A percentile compares a stretch with the other conserved stretches of the same genome.
Evolutionary conservation across 108 stramenopile species (phyloP).

Genomic region (Fragilariopsis cylindrus): DNA sequence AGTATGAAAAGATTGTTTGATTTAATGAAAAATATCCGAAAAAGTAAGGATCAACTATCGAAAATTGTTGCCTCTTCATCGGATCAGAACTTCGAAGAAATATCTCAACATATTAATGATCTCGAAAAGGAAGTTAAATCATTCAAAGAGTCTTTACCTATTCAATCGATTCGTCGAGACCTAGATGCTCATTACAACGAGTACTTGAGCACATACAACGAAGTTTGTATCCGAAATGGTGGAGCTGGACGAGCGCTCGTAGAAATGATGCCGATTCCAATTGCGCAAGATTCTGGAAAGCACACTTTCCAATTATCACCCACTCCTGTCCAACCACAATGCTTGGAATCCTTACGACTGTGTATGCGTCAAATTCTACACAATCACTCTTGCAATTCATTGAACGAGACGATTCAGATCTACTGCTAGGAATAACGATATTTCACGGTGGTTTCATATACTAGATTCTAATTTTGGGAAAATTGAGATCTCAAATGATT

Average conservation of each 20-base stretch:
- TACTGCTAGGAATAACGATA: conserved; percentile 28
- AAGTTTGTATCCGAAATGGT: conserved; percentile 40
- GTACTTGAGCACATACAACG: conserved; percentile 38
- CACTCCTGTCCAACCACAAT: conserved; percentile 17
- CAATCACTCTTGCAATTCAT: conserved; percentile 27
- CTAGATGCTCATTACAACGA: conserved; percentile 58
- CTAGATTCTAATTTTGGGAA: conserved; percentile 7
- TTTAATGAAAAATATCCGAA: conserved; percentile 45
- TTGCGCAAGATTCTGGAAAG: conserved; percentile 31
- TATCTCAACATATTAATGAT: conserved; percentile 27
- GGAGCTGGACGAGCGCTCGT: conserved; percentile 60
- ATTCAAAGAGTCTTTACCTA: conserved; percentile 41
- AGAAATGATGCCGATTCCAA: conserved; percentile 59
- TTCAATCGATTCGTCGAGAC: conserved; percentile 54
- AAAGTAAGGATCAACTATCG: conserved; percentile 19
- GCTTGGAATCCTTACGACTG: background rate
- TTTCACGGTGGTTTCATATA: conserved; percentile 21
- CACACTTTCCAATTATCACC: conserved; percentile 40
- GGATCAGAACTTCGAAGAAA: conserved; percentile 26
- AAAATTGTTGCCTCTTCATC: conserved; percentile 5
- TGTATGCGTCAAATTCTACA: conserved; percentile 30
- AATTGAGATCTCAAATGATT: conserved; percentile 10
- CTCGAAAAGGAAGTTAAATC: conserved; percentile 30
- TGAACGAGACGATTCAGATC: conserved; percentile 14
- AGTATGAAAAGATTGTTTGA: conserved; percentile 55